These are phyloP conservation scores for Zoysia matrella DNA, from an alignment of 202 grass and related monocot genomes.

Conservation along the genomic window DNA sequence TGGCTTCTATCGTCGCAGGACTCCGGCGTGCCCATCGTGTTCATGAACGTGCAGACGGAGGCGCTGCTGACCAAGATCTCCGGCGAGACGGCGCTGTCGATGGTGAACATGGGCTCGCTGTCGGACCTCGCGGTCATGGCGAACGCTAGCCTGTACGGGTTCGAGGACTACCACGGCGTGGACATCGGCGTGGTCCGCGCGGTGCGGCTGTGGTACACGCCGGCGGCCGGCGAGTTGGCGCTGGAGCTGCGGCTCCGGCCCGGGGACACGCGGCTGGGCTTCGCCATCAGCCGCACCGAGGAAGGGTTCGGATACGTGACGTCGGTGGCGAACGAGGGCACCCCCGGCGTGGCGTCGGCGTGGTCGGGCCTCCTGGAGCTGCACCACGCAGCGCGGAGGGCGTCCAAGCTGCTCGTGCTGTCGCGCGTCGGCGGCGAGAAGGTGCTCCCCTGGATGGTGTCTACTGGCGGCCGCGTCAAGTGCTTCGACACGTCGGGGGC, in stretches of 20 bases:
- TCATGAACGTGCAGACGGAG: slow-evolving; percentile 82
- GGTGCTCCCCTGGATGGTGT: slow-evolving; percentile 82
- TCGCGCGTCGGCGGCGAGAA: slow-evolving; percentile 80
- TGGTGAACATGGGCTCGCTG: slow-evolving; percentile 71
- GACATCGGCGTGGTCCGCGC: slow-evolving; percentile 87
- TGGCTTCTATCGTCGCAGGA: slow-evolving; percentile 72
- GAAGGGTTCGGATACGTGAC: slow-evolving; percentile 92
- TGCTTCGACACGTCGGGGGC: slow-evolving; percentile 69
- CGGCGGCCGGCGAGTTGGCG: slow-evolving; percentile 60
- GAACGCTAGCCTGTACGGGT: slow-evolving; percentile 85
- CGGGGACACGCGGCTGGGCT: slow-evolving; percentile 78
- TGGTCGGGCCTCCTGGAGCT: slow-evolving; percentile 79
- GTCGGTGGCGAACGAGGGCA: slow-evolving; percentile 80
- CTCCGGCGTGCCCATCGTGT: slow-evolving; percentile 64
- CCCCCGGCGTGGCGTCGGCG: slow-evolving; percentile 59
- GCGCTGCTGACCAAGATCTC: slow-evolving; percentile 95
- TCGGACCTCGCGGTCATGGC: slow-evolving; percentile 79
- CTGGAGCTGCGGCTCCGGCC: slow-evolving; percentile 64
- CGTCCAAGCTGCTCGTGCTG: slow-evolving; percentile 67
- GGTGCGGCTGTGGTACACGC: slow-evolving; percentile 82
- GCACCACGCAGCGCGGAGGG: slow-evolving; percentile 54
- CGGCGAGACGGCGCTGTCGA: slow-evolving; percentile 74
- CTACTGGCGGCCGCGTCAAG: slow-evolving; percentile 68
- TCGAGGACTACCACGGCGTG: slow-evolving; percentile 94
- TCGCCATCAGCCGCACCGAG: slow-evolving; percentile 89